Evolutionary conservation across 1,284 basidiomycete species (phyloP).

Genomic region (Entoloma clypeatum): DNA sequence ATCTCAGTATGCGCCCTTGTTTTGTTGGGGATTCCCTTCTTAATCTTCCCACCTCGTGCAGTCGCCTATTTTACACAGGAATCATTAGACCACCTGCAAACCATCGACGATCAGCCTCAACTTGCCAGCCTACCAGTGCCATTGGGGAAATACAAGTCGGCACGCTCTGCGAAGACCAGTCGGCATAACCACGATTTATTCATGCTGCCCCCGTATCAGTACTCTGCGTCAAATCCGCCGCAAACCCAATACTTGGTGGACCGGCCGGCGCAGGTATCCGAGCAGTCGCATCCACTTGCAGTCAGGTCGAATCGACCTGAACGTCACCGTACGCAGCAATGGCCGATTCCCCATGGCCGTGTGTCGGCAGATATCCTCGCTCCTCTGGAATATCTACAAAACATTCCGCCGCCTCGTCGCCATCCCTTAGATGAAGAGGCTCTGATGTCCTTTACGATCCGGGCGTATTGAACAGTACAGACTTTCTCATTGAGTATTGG

Average conservation of each 20-base stretch:
- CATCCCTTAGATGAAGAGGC: slow-evolving; percentile 53
- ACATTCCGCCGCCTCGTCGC: slow-evolving; percentile 44
- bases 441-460: slow-evolving; percentile 47
- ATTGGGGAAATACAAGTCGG: slow-evolving; percentile 57
- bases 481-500: not conserved
- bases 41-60: slow-evolving; percentile 23
- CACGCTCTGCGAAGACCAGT: slow-evolving; percentile 44
- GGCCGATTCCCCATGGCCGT: slow-evolving; percentile 3
- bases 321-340: not conserved
- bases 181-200: slow-evolving; percentile 16
- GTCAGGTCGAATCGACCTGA: slow-evolving; percentile 5
- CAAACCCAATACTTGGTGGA: not conserved
- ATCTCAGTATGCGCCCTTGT: slow-evolving; percentile 53
- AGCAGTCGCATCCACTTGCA: not conserved
- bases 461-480: slow-evolving; percentile 14
- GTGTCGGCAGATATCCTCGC: slow-evolving; percentile 36
- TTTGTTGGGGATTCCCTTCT: not conserved
- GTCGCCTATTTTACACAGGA: slow-evolving; percentile 72
- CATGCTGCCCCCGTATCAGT: slow-evolving; percentile 4
- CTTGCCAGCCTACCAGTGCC: slow-evolving; percentile 55
- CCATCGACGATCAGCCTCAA: slow-evolving; percentile 54
- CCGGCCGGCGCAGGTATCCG: not conserved
- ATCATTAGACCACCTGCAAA: slow-evolving; percentile 50
- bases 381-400: slow-evolving; percentile 51
- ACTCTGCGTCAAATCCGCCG: not conserved